These are phyloP conservation scores for Aspergillus sp. DNA, from an alignment of 2,329 filamentous ascomycete genomes.

Conservation along the genomic window DNA sequence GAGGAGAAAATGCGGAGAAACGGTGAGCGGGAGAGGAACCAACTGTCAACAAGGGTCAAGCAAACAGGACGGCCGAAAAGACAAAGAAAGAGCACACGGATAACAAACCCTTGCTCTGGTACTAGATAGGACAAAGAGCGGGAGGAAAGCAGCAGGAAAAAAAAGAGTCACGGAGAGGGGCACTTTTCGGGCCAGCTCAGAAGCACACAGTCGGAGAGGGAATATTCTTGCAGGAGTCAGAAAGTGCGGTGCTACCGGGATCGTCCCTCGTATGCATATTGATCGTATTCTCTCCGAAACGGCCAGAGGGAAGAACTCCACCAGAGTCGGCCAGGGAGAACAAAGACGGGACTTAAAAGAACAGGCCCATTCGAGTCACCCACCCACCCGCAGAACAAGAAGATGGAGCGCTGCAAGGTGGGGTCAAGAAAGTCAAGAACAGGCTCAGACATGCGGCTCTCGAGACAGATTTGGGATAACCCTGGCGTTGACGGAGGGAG, in stretches of 20 bases:
- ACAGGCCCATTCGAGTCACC: slow-evolving; percentile 8
- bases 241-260: slow-evolving; percentile 18
- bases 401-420: slow-evolving; percentile 14
- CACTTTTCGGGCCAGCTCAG: slow-evolving; percentile 16
- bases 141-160: not conserved
- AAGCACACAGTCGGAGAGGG: slow-evolving; percentile 12
- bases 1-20: not conserved
- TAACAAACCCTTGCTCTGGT: not conserved
- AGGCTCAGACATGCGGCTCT: slow-evolving; percentile 17
- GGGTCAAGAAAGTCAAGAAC: slow-evolving; percentile 11
- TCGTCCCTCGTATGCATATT: slow-evolving; percentile 19
- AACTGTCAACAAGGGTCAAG: not conserved
- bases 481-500: slow-evolving; percentile 13
- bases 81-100: not conserved
- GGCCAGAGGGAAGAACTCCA: slow-evolving; percentile 2
- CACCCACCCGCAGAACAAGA: slow-evolving; percentile 9
- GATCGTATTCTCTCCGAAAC: slow-evolving; percentile 9
- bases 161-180: slow-evolving; percentile 17
- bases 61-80: not conserved
- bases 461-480: slow-evolving; percentile 9
- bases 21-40: not conserved
- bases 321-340: not conserved
- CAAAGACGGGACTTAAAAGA: not conserved
- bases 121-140: not conserved
- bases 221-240: slow-evolving; percentile 11